These are phyloP conservation scores for Atkinsonella texensis DNA, from an alignment of 2,329 filamentous ascomycete genomes.

Conservation along the genomic window DNA sequence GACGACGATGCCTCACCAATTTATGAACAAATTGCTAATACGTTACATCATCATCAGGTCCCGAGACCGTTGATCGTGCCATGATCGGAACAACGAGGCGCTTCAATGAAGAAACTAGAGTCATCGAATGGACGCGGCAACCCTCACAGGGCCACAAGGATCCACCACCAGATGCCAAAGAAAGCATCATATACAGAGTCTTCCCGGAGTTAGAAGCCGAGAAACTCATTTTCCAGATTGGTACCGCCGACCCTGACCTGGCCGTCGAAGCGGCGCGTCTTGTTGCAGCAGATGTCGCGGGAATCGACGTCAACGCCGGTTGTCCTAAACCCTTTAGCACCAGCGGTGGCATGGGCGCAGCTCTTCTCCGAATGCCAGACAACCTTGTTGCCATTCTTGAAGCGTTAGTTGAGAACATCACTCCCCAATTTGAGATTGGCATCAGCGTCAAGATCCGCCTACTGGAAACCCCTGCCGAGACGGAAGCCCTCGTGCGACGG, in stretches of 20 bases:
- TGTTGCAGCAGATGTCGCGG: slow-evolving; percentile 76
- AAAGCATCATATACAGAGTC: slow-evolving; percentile 72
- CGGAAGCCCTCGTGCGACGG: slow-evolving; percentile 61
- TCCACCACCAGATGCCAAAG: slow-evolving; percentile 36
- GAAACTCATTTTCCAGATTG: slow-evolving; percentile 81
- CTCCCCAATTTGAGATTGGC: slow-evolving; percentile 69
- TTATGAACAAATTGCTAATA: not conserved
- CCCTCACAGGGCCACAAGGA: slow-evolving; percentile 59
- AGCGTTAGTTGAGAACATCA: slow-evolving; percentile 68
- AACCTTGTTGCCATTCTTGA: slow-evolving; percentile 72
- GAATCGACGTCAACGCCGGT: slow-evolving; percentile 96
- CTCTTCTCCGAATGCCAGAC: slow-evolving; percentile 75
- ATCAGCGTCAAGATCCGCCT: slow-evolving; percentile 96
- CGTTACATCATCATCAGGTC: slow-evolving; percentile 39
- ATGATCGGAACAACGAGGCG: slow-evolving; percentile 78
- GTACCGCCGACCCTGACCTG: slow-evolving; percentile 68
- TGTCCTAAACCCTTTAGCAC: slow-evolving; percentile 97
- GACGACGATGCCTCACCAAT: not conserved
- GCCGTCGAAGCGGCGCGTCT: slow-evolving; percentile 77
- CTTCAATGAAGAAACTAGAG: slow-evolving; percentile 63
- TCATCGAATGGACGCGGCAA: slow-evolving; percentile 72
- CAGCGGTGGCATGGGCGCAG: slow-evolving; percentile 87
- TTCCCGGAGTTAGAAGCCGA: slow-evolving; percentile 65
- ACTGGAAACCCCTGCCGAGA: slow-evolving; percentile 63
- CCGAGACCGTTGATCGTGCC: slow-evolving; percentile 85